Base-by-base conservation (phyloP, 495 filamentous ascomycete genomes). In the Terfezia boudieri region DNA sequence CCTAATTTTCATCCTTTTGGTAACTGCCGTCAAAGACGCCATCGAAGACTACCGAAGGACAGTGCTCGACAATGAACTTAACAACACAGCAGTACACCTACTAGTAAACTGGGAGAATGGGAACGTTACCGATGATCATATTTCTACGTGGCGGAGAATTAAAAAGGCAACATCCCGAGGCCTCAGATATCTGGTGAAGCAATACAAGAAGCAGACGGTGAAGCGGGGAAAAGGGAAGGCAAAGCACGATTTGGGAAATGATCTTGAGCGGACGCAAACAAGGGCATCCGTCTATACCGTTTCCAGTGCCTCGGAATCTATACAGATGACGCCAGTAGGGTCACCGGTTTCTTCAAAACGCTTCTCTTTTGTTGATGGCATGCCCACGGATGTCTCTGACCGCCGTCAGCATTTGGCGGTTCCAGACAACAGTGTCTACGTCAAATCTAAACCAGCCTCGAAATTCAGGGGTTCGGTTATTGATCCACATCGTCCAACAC, bases 11-110 rank as follows among this genome's bases (percentile, higher is more conserved):
- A 99, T 99, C 67, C 71, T 99, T n/a, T 70, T 79, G 58, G 74
- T 96, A 50, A 99, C 92, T 9, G 79, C 84, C 5, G 71, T 94
- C 61, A 99, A 96, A 69, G 92, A 99, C 64, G 90, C 81, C n/a
- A 84, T 96, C 58, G 92, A 99, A 69, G 92, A 99, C 72, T 95
- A 86, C 73, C 78, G 92, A 56, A 76, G 92, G 67, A 95, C 87
- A 2, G 74, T 86, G 22, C 79, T 94, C 17, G 92, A 99, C 64
- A 93, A 81, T 56, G 84, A 93, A 62, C 74, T 99, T 53, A 99
- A 99, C 70, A 95, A 99, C 61, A 89, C 92, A 12, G 83, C 89
- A 1, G 84, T 95, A 12, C 88, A 99, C 68, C 76, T 88, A 35
- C 70, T 99, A 35, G 68, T 86, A 0, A 83, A 86, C 55, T 94